These are phyloP conservation scores for Komagataella mondaviorum DNA, from an alignment of 805 yeast genomes.

Conservation along the genomic window DNA sequence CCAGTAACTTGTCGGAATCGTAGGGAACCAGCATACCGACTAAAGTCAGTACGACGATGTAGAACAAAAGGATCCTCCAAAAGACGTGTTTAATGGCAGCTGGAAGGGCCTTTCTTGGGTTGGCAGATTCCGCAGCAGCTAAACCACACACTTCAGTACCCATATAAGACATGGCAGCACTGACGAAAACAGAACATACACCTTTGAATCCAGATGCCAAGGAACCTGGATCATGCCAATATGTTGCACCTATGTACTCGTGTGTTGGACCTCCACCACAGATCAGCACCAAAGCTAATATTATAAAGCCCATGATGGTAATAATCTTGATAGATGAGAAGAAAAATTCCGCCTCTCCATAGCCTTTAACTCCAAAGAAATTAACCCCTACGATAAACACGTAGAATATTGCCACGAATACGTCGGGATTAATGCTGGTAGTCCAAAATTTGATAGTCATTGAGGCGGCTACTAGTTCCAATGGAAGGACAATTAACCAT, in stretches of 20 bases:
- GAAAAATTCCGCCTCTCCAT: slow-evolving; percentile 56
- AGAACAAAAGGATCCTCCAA: slow-evolving; percentile 50
- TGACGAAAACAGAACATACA: slow-evolving; percentile 48
- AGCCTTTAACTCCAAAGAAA: slow-evolving; percentile 50
- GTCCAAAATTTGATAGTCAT: slow-evolving; percentile 39
- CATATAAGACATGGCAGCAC: slow-evolving; percentile 51
- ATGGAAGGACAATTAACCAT: slow-evolving; percentile 41
- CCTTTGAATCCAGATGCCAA: slow-evolving; percentile 45
- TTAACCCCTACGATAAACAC: slow-evolving; percentile 35
- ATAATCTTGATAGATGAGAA: slow-evolving; percentile 41
- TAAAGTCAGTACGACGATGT: slow-evolving; percentile 36
- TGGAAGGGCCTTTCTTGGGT: slow-evolving; percentile 49
- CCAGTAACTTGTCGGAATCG: slow-evolving; percentile 32
- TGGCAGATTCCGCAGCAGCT: slow-evolving; percentile 53
- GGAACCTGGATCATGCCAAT: slow-evolving; percentile 50
- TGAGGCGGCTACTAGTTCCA: slow-evolving; percentile 42
- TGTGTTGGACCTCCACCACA: slow-evolving; percentile 53
- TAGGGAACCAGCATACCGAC: slow-evolving; percentile 53
- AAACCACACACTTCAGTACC: slow-evolving; percentile 57
- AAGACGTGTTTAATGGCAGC: slow-evolving; percentile 52
- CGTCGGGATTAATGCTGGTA: slow-evolving; percentile 29
- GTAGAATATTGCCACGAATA: slow-evolving; percentile 43
- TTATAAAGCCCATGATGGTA: slow-evolving; percentile 45
- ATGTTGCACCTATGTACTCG: slow-evolving; percentile 43
- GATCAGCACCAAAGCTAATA: slow-evolving; percentile 38